Evolutionary conservation across 2,329 filamentous ascomycete species (phyloP).

Genomic region (Cytospora chrysosperma): DNA sequence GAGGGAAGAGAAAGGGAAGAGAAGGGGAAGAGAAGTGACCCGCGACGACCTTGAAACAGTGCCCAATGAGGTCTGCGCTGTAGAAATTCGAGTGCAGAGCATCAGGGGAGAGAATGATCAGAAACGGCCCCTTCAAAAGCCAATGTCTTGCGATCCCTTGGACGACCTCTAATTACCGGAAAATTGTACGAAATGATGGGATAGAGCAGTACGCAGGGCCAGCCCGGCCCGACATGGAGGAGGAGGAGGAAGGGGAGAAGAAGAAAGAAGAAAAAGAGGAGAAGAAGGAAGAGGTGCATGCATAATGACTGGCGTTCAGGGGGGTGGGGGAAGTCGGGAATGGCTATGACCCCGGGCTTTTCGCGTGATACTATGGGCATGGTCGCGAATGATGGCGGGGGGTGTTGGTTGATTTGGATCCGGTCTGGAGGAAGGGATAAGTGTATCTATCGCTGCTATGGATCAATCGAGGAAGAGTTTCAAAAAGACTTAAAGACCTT

Average conservation of each 20-base stretch:
- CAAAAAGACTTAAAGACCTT: too few relatives aligned
- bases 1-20: too few relatives aligned
- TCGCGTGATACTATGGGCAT: conserved; percentile 6
- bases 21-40: neutral
- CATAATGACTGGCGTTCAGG: conserved; percentile 25
- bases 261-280: neutral
- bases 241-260: neutral
- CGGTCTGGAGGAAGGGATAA: neutral
- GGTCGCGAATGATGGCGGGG: conserved; percentile 1
- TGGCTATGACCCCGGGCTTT: conserved; percentile 1
- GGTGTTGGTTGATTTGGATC: neutral
- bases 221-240: neutral
- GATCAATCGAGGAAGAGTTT: conserved; percentile 15
- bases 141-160: neutral
- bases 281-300: conserved; percentile 4
- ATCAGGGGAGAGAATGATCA: neutral
- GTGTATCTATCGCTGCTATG: conserved; percentile 21
- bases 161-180: neutral
- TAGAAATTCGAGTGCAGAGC: neutral
- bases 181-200: neutral
- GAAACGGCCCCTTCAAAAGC: neutral
- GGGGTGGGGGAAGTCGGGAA: conserved; percentile 6
- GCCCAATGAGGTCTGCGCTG: neutral
- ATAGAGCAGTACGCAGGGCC: neutral
- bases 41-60: neutral